phyloP scores from a whole-genome alignment of 305 asterid genomes.

The Fraxinus floribunda region DNA sequence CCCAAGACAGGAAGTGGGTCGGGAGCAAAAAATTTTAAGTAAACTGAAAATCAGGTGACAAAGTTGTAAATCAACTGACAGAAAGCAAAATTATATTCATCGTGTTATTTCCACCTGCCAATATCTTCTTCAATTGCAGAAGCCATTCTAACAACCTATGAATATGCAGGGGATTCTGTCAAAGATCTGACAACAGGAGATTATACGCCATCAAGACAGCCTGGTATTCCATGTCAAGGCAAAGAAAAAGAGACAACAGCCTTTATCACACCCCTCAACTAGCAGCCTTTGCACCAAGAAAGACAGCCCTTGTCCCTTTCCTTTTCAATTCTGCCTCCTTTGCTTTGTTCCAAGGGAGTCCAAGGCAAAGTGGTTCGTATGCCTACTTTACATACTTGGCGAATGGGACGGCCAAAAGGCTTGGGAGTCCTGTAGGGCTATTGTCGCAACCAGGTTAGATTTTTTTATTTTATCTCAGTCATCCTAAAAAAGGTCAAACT shows the following conservation, averaged over 20 bases:
- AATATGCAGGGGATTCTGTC: background rate
- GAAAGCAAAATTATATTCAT: slow-evolving; percentile 14
- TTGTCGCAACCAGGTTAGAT: background rate
- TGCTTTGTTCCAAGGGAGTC: background rate
- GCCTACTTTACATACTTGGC: background rate
- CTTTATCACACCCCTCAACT: background rate
- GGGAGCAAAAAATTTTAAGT: background rate
- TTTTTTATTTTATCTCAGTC: background rate
- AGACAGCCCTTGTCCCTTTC: background rate
- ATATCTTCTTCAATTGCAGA: background rate
- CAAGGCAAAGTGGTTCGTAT: background rate
- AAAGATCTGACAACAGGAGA: background rate
- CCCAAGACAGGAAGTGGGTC: background rate
- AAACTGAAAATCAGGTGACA: background rate
- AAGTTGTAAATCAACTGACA: slow-evolving; percentile 13
- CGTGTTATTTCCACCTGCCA: background rate
- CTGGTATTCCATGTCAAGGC: background rate
- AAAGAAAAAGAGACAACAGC: background rate
- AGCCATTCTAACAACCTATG: background rate
- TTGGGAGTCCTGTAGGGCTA: background rate
- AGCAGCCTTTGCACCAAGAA: background rate
- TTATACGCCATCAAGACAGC: background rate
- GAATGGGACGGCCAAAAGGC: background rate
- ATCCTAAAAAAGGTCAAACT: background rate
- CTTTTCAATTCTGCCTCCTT: background rate